These are phyloP conservation scores for Thuja plicata DNA, from an alignment of 83 land plant species.

Conservation along the genomic window DNA sequence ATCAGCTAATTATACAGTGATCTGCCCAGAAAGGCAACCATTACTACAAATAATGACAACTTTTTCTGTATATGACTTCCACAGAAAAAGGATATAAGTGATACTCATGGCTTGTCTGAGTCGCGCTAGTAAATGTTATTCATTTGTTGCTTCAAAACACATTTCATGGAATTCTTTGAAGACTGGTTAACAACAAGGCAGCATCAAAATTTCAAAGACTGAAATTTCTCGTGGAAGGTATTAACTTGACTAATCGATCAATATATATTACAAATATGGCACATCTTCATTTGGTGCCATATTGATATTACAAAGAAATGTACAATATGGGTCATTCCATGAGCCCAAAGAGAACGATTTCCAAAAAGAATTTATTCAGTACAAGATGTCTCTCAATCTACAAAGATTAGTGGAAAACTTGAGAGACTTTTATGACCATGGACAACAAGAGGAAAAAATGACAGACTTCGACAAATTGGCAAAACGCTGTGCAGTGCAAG, in stretches of 20 bases:
- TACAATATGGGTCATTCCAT: conserved; percentile 1
- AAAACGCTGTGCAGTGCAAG: not conserved
- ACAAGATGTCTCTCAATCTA: not conserved
- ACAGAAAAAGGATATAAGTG: not conserved
- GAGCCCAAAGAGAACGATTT: not conserved
- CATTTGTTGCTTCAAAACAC: not conserved
- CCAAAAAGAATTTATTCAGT: conserved; percentile 9
- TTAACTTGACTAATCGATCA: conserved; percentile 3
- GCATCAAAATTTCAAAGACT: not conserved
- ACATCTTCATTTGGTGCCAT: conserved; percentile 4
- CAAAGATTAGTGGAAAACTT: not conserved
- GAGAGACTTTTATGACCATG: not conserved
- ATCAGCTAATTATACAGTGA: not conserved
- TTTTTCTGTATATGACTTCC: not conserved
- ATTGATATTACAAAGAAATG: conserved; percentile 4
- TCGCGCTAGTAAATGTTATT: not conserved
- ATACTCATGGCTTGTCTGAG: not conserved
- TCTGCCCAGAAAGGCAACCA: not conserved
- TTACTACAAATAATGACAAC: not conserved
- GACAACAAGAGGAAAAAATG: not conserved
- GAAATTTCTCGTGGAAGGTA: not conserved
- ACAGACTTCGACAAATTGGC: not conserved
- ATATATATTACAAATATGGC: conserved; percentile 17
- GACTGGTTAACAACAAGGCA: not conserved
- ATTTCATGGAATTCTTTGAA: not conserved